Evolutionary conservation across 192 early-diverging fungal genomes (phyloP), one percentile per base, ranked within the genome.

Genomic region (Lobosporangium transversale): DNA sequence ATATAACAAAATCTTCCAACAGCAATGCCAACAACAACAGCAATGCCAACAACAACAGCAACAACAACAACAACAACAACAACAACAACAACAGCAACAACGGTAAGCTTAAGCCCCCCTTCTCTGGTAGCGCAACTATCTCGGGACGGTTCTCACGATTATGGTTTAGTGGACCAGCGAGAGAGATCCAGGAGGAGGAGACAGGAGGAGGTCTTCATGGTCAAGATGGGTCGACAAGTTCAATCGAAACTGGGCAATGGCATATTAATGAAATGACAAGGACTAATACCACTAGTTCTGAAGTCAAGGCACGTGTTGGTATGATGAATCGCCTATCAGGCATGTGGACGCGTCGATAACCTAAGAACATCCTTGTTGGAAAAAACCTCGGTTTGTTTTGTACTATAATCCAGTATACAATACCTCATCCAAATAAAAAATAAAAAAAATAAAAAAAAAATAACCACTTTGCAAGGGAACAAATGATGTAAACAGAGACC

Each of bases 61-160:
- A 27, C 29, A 59, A 20, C 21, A 53, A 17, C 20, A 27, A 10
- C 35, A 33, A 23, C 0, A 75, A 50, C n/a, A n/a, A 49, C 30
- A 17, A 5, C 26, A 66, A 20, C 18, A 35, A 23, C 9, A 26
- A 27, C 29, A 59, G 15, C 21, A 53, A 17, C 20, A 27, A 10
- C 35, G 23, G 30, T 0, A 75, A 50, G 58, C 50, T 30, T 17
- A 45, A 58, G 5, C 27, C 58, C 0, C 62, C 64, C 26, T 76
- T 76, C 21, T 67, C 73, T 6, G 73, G 73, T 8, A 76, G 64
- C 35, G 64, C 73, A 2, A 76, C 73, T 3, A 57, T 76, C 29
- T 76, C 73, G 14, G 73, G 73, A 18, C 58, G 73, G n/a, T 57
- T 76, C 30, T 66, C 73, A 7, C 63, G 73, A 20, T 56, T 76